phyloP scores from a whole-genome alignment of 345 rosid genomes.

The Nephelium lappaceum region DNA sequence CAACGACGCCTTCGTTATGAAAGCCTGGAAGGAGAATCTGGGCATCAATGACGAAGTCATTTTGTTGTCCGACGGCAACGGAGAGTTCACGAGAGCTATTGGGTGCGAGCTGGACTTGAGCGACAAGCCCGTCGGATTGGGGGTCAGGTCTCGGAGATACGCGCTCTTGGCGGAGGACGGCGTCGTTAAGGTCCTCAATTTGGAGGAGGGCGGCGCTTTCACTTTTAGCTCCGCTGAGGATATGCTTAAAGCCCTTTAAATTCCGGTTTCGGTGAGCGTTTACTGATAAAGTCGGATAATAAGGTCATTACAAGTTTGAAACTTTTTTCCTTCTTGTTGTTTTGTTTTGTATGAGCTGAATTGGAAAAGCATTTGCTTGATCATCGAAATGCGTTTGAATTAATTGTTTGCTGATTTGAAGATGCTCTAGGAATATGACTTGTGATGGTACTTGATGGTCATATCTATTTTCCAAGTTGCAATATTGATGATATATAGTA shows the following conservation, averaged over 20 bases:
- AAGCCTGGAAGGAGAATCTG: slow-evolving; percentile 78
- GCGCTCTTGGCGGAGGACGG: slow-evolving; percentile 86
- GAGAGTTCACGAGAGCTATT: slow-evolving; percentile 72
- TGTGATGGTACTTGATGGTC: neutral
- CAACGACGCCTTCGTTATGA: slow-evolving; percentile 90
- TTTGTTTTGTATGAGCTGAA: neutral
- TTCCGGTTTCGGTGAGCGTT: slow-evolving; percentile 28
- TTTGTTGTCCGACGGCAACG: slow-evolving; percentile 71
- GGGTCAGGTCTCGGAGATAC: slow-evolving; percentile 80
- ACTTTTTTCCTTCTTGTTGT: neutral
- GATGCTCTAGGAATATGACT: neutral
- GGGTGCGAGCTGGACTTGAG: slow-evolving; percentile 85
- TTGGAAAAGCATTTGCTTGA: neutral
- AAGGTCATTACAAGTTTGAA: neutral
- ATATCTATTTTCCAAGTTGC: neutral
- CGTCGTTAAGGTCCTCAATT: slow-evolving; percentile 74
- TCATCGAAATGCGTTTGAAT: slow-evolving; percentile 8
- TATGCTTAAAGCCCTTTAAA: slow-evolving; percentile 68
- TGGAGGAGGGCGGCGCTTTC: slow-evolving; percentile 94
- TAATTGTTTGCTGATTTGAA: neutral
- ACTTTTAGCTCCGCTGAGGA: slow-evolving; percentile 89
- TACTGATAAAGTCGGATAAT: neutral
- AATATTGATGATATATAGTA: neutral
- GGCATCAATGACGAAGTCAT: slow-evolving; percentile 74
- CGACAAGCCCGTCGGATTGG: slow-evolving; percentile 80